phyloP scores from a whole-genome alignment of 257 asterid species.

The Solanum ossicruentum region DNA sequence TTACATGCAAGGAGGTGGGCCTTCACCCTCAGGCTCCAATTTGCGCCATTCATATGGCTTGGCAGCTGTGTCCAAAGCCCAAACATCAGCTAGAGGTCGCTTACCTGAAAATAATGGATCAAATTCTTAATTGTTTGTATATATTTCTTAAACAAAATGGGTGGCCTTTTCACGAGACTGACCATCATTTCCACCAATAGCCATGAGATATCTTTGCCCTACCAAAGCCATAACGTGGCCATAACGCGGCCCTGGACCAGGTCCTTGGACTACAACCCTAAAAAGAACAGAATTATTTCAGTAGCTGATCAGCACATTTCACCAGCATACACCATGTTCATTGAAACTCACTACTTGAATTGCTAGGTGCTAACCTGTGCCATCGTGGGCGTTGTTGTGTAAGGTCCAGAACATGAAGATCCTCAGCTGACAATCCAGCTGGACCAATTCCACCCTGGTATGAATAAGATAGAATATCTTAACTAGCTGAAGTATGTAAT shows the following conservation, averaged over 20 bases:
- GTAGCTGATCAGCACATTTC: not conserved
- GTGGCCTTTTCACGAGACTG: constrained; percentile 10
- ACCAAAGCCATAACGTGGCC: constrained; percentile 99
- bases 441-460: constrained; percentile 99
- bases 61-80: constrained; percentile 99
- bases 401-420: constrained; percentile 95
- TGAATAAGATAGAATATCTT: constrained; percentile 2
- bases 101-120: constrained; percentile 49
- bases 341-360: not conserved
- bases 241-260: constrained; percentile 98
- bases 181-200: constrained; percentile 99
- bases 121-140: constrained; percentile 1
- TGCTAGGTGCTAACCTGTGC: constrained; percentile 60
- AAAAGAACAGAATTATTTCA: constrained; percentile 1
- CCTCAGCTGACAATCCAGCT: constrained; percentile 97
- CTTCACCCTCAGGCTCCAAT: constrained; percentile 99
- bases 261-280: constrained; percentile 99
- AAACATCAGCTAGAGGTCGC: constrained; percentile 96
- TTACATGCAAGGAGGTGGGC: constrained; percentile 99
- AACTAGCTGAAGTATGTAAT: not conserved
- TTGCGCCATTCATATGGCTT: constrained; percentile 99
- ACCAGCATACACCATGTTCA: constrained; percentile 1
- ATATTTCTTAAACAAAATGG: not conserved
- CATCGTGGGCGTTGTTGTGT: constrained; percentile 94
- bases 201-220: constrained; percentile 98